Base-by-base conservation (phyloP, 768 basidiomycete genomes). In the Amanita jacksonii region DNA sequence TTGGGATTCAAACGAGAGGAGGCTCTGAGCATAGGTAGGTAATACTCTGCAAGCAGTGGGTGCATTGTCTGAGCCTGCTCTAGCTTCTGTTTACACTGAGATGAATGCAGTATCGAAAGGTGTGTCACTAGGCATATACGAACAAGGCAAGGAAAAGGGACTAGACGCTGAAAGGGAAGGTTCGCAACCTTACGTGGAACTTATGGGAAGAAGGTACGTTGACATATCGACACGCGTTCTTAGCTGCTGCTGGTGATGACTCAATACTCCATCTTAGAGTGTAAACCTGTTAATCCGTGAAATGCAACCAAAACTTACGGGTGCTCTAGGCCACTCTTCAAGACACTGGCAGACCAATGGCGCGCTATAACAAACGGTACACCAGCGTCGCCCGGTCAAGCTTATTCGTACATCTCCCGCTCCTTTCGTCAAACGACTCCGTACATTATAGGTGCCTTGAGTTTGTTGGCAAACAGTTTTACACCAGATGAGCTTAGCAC, bases 1-100 rank as follows among this genome's bases (percentile, higher is more conserved):
- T 69, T 96, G 49, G 87, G 91, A 2, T 98, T 98, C 60, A 73
- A 79, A 40, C 70, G 83, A 47, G 81, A 88, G 54, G 94, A 98
- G 63, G 88, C 94, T 2, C 66, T 98, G 31, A 92, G 88, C 50
- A 87, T 98, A 44, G 91, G 92, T 84, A 34, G 36, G 32, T 33
- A n/a, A 42, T 23, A 12, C 35, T 36, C 19, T 12, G 7, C 22
- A 44, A 8, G 34, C 19, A 22, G 9, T n/a, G n/a, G n/a, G n/a
- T n/a, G n/a, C 19, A 22, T 34, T 19, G 46, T 27, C 24, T 38
- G 34, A 31, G 43, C 9, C 24, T 47, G 18, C 16, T 9, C 23
- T 35, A 91, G 93, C 92, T 4, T 86, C 89, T 38, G 89, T 83
- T 15, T 96, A 91, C 60, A 94, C 92, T 8, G 90, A 94, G 57